Evolutionary conservation across 148 eudicot species (phyloP), one percentile per base, ranked within the genome.

Genomic region (Cornus kousa): DNA sequence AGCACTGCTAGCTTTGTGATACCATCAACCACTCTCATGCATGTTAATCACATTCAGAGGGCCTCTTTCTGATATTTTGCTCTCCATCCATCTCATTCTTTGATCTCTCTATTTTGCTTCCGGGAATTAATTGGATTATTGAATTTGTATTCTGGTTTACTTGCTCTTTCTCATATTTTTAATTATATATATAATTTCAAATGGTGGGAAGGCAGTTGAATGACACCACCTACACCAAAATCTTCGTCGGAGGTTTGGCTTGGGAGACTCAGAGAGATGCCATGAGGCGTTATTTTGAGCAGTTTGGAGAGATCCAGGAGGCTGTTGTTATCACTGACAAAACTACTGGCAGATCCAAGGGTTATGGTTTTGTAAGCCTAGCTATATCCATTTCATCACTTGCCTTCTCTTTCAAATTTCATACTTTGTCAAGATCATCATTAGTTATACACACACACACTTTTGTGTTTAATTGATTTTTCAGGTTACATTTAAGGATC

Each of bases 401-500:
- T 13, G 28, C 64, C 20, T 17, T 57, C 64, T 14, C 64, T 57
- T 17, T 57, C 8, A 48, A 7, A 13, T 62, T n/a, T 17, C 24
- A 5, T n/a, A 5, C 66, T 62, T 19, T 20, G 23, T 20, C 2
- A 14, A 53, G 17, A 53, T 53, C 59, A 53, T 43, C 0, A 43
- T 43, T 0, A 2, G 12, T n/a, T 20, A 62, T 62, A 62, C 3
- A 17, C 28, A 28, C 28, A 28, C 28, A 28, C 28, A 28, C 28
- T 28, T 19, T 65, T 60, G 16, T 62, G 46, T 48, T 31, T 64
- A 2, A 17, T 40, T 76, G 19, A 22, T 46, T 60, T 73, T 10
- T 53, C 43, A 90, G 93, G 93, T 90, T 74, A 90, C 93, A 22
- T 90, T 90, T 70, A 86, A 80, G 83, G 88, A 90, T 35, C 84